Base-by-base conservation (phyloP, 148 eudicot species). In the Rhododendron henanense region DNA sequence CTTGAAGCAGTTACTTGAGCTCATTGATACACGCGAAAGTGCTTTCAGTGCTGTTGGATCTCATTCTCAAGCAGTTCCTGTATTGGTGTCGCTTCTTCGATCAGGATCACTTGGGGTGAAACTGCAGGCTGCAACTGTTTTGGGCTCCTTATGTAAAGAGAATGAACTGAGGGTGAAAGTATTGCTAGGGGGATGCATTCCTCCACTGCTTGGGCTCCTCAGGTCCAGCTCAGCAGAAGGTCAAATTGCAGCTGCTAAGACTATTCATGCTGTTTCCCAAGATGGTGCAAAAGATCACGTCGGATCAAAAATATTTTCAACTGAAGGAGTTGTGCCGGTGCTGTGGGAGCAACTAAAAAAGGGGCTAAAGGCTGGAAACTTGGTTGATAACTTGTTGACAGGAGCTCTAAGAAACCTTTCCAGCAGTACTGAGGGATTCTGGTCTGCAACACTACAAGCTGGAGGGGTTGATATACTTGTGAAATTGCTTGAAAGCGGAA, bases 21-120 rank as follows among this genome's bases (percentile, higher is more conserved):
- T 97, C 84, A 94, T 95, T 73, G 96, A 95, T 83, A 93, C 98
- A 37, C 96, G 95, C 89, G 99, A 94, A 85, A 95, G 90, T 91
- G 99, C 98, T 88, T 93, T 97, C 87, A 92, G 99, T 90, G 99
- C 99, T 86, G 98, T 97, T 81, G 99, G 98, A 75, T 97, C 98
- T 90, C 99, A 97, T 90, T 97, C 99, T 73, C 99, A 97, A 87
- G 99, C 98, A 67, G 99, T 97, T 91, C 99, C 99, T 13, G 96
- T 97, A 48, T 93, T 97, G 16, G 99, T 97, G 80, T 97, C 99
- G 83, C 96, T 97, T 85, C 93, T 97, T 85, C 93, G 99, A 81
- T 93, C 96, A 78, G 98, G 99, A 75, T 93, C 98, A 82, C 91
- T 88, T 78, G 91, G 92, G 82, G 91, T 97, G 88, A 97, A 97